Percentiles rank a stretch among this genome's conserved stretches.
These are phyloP conservation scores for Adansonia rubrostipa DNA, from an alignment of 441 rosid species.

Conservation along the genomic window DNA sequence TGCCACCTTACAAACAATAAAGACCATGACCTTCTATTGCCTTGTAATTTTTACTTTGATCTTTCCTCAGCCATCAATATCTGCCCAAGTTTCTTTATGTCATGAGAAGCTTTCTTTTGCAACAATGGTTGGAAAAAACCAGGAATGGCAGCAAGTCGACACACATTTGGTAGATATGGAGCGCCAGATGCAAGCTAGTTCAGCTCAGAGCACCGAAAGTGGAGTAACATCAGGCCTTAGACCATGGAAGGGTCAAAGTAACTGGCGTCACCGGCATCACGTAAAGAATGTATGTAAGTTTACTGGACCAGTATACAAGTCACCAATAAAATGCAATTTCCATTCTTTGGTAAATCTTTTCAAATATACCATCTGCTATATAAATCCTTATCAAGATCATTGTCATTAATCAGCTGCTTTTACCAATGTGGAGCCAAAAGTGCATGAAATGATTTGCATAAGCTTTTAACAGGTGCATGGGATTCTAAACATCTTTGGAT, in stretches of 20 bases:
- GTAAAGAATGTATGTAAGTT: conserved; percentile 40
- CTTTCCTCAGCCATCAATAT: conserved; percentile 25
- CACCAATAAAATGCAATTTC: neutral
- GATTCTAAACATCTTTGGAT: conserved; percentile 46
- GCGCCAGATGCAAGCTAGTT: conserved; percentile 13
- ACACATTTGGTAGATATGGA: neutral
- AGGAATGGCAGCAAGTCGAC: neutral
- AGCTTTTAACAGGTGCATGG: conserved; percentile 44
- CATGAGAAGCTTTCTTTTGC: conserved; percentile 6
- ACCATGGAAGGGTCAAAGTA: conserved; percentile 31
- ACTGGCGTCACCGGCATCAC: conserved; percentile 21
- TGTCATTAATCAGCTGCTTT: neutral
- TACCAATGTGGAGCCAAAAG: neutral
- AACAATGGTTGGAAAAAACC: conserved; percentile 9
- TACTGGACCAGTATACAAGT: neutral
- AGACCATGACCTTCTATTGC: conserved; percentile 30
- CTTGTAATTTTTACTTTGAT: conserved; percentile 34
- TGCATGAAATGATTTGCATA: neutral
- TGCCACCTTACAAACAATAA: neutral
- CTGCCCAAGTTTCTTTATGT: conserved; percentile 24
- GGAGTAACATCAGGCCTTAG: conserved; percentile 28
- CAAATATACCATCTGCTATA: neutral
- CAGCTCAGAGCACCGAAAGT: conserved; percentile 17
- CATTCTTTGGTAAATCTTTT: neutral
- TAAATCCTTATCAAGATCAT: neutral